A percentile compares a stretch with the other conserved stretches of the same genome.
Conservation (phyloP, 192 early-diverging fungal genomes). For the Chytriomyces confervae region DNA sequence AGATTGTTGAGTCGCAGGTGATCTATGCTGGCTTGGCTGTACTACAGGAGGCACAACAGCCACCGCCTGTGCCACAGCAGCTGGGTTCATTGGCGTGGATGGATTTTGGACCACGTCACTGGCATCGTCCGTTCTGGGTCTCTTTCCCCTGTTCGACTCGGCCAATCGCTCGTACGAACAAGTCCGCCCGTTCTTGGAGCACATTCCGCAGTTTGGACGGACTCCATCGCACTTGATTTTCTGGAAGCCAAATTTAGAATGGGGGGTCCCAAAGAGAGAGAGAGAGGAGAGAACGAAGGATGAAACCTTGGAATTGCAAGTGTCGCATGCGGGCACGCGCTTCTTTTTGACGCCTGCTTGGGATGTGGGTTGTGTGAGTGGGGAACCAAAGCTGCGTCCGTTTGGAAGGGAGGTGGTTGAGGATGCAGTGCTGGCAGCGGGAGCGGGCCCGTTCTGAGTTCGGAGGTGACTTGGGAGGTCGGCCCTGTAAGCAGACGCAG, state of each 20-base stretch:
- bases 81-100: no score
- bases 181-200: conserved; percentile 64
- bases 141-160: background rate
- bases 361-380: no score
- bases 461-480: no score
- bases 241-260: conserved; percentile 36
- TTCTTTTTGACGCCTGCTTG: background rate
- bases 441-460: no score
- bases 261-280: background rate
- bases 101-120: no score
- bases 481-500: no score
- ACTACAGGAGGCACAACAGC: no score
- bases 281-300: background rate
- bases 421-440: background rate
- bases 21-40: no score
- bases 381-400: no score
- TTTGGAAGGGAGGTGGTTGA: background rate
- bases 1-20: background rate
- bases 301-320: conserved; percentile 21
- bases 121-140: background rate
- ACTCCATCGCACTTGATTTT: conserved; percentile 88
- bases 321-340: conserved; percentile 18
- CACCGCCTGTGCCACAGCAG: no score
- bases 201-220: conserved; percentile 81
- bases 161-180: conserved; percentile 63